phyloP scores from a whole-genome alignment of 257 asterid species.

The Cynanchum wilfordii region DNA sequence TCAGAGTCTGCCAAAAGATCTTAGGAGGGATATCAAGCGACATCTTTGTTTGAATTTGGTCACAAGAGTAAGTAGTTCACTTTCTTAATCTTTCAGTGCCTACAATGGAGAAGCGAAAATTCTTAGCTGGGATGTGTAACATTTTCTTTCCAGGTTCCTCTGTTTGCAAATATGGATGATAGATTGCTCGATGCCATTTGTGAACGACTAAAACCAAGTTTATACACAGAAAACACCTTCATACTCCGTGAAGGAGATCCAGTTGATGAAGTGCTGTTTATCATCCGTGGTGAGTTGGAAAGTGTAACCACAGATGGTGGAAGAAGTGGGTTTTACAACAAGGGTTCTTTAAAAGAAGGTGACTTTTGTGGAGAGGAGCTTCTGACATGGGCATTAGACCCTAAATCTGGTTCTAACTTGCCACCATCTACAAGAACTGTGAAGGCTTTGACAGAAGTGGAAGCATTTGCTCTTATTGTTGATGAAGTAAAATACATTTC shows the following conservation, averaged over 20 bases:
- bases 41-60: constrained; percentile 89
- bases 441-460: constrained; percentile 85
- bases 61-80: constrained; percentile 53
- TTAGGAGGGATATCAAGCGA: constrained; percentile 83
- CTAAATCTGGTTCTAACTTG: constrained; percentile 69
- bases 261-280: constrained; percentile 84
- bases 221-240: constrained; percentile 74
- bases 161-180: constrained; percentile 95
- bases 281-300: constrained; percentile 90
- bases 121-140: background rate
- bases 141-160: constrained; percentile 62
- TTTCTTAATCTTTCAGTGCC: background rate
- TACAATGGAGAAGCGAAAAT: background rate
- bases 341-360: constrained; percentile 69
- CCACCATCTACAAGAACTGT: constrained; percentile 96
- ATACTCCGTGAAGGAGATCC: constrained; percentile 95
- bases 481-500: constrained; percentile 87
- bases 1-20: constrained; percentile 81
- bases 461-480: constrained; percentile 86
- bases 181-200: constrained; percentile 92
- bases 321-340: constrained; percentile 87
- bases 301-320: constrained; percentile 98
- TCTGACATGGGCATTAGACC: constrained; percentile 96
- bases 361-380: constrained; percentile 99
- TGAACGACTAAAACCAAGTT: constrained; percentile 89